Conservation (phyloP, 805 yeast species). For the Lipomyces lipofer region DNA sequence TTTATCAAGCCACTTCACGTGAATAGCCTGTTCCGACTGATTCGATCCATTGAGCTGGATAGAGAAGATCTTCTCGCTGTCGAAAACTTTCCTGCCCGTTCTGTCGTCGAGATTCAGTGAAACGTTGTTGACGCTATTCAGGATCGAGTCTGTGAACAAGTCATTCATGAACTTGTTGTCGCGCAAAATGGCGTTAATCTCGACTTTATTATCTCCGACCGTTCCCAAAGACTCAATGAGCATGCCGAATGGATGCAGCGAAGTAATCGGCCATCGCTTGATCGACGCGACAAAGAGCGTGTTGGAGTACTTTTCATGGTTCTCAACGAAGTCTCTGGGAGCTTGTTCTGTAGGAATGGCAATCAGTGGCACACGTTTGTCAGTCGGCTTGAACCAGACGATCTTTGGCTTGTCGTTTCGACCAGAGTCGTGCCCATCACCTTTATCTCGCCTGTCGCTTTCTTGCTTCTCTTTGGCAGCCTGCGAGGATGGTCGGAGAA, state of each 20-base stretch:
- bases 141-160: constrained; percentile 46
- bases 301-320: constrained; percentile 78
- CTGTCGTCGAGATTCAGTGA: constrained; percentile 22
- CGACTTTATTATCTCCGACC: constrained; percentile 72
- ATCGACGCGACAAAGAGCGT: constrained; percentile 90
- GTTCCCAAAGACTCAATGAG: constrained; percentile 82
- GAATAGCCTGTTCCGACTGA: constrained; percentile 73
- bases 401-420: constrained; percentile 72
- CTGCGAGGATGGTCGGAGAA: constrained; percentile 93
- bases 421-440: constrained; percentile 32
- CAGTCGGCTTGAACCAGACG: constrained; percentile 99
- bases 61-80: constrained; percentile 60
- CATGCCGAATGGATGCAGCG: constrained; percentile 97
- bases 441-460: constrained; percentile 38
- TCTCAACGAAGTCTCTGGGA: constrained; percentile 91
- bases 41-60: constrained; percentile 57
- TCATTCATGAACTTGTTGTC: constrained; percentile 52
- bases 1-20: constrained; percentile 62
- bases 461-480: constrained; percentile 71
- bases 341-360: constrained; percentile 99
- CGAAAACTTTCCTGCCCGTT: constrained; percentile 53
- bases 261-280: constrained; percentile 98
- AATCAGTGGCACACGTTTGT: constrained; percentile 93
- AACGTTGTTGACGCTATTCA: constrained; percentile 17
- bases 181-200: constrained; percentile 83